These are phyloP conservation scores for Phlegmacium glaucopus DNA, from an alignment of 768 basidiomycete genomes.

Conservation along the genomic window DNA sequence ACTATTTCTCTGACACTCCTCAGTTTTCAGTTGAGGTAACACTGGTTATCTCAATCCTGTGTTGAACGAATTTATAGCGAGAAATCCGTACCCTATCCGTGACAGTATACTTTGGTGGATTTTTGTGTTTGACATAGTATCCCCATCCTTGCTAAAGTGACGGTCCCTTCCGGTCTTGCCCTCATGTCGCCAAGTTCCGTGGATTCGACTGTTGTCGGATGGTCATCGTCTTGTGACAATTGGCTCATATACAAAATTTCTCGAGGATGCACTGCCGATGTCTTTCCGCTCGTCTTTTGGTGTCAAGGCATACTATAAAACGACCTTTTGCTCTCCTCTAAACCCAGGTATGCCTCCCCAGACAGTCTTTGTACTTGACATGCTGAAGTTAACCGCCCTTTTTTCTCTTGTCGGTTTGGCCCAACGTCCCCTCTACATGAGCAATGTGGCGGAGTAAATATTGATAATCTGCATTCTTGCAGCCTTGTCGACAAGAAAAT, in stretches of 20 bases:
- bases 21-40: conserved; percentile 4
- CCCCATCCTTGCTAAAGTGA: conserved; percentile 3
- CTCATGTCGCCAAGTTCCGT: neutral
- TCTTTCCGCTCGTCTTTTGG: conserved; percentile 20
- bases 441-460: conserved; percentile 56
- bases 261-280: conserved; percentile 19
- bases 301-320: conserved; percentile 19
- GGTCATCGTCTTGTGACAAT: conserved; percentile 29
- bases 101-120: neutral
- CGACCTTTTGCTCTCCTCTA: neutral
- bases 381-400: conserved; percentile 47
- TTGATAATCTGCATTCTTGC: too few species aligned
- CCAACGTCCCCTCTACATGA: conserved; percentile 40
- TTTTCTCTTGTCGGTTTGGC: conserved; percentile 39
- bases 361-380: conserved; percentile 18
- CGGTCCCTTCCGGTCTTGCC: neutral
- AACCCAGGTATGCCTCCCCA: conserved; percentile 9
- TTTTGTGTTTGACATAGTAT: conserved; percentile 17
- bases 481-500: too few species aligned
- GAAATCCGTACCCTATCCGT: too few species aligned
- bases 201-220: conserved; percentile 15
- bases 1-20: conserved; percentile 12
- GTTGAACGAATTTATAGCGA: neutral
- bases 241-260: conserved; percentile 1
- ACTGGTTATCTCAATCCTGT: conserved; percentile 2